Conservation (phyloP, 352 stramenopile species). For the Pythium dissotocum region DNA sequence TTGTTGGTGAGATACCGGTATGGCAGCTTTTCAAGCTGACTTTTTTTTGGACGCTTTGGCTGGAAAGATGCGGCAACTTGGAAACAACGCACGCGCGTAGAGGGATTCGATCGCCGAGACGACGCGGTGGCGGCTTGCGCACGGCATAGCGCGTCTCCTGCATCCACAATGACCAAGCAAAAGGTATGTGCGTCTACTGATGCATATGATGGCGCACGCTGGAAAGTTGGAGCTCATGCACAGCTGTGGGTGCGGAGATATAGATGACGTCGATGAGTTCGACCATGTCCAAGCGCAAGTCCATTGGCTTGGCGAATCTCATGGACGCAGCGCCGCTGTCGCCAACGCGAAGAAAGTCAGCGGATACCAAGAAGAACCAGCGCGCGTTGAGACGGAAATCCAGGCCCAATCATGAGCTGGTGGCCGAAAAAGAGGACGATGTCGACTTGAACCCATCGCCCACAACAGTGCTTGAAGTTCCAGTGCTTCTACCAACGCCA, state of each 20-base stretch:
- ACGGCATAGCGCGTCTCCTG: not conserved
- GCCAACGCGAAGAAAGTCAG: not conserved
- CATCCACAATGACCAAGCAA: slow-evolving; percentile 7
- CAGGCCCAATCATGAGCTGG: not conserved
- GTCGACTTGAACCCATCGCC: slow-evolving; percentile 7
- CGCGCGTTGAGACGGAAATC: slow-evolving; percentile 1
- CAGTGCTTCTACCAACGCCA: not conserved
- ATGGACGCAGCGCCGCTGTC: slow-evolving; percentile 18
- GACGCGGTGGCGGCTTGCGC: not conserved
- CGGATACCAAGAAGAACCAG: not conserved
- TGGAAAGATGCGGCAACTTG: slow-evolving; percentile 6
- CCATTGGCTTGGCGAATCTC: slow-evolving; percentile 29
- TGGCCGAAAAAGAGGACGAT: slow-evolving; percentile 6
- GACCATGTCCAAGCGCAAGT: slow-evolving; percentile 20
- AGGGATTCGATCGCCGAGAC: not conserved
- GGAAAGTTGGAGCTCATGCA: slow-evolving; percentile 1
- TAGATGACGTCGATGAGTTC: slow-evolving; percentile 12
- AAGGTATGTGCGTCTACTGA: slow-evolving; percentile 5
- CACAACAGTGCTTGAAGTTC: not conserved
- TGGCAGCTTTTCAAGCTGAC: slow-evolving; percentile 24
- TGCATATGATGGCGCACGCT: not conserved
- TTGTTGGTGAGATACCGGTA: not conserved
- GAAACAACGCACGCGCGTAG: not conserved
- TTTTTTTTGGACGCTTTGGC: slow-evolving; percentile 17
- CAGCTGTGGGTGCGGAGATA: slow-evolving; percentile 6